These are phyloP conservation scores for Sechiopsis laciniata DNA, from an alignment of 306 rosid species.

Conservation along the genomic window DNA sequence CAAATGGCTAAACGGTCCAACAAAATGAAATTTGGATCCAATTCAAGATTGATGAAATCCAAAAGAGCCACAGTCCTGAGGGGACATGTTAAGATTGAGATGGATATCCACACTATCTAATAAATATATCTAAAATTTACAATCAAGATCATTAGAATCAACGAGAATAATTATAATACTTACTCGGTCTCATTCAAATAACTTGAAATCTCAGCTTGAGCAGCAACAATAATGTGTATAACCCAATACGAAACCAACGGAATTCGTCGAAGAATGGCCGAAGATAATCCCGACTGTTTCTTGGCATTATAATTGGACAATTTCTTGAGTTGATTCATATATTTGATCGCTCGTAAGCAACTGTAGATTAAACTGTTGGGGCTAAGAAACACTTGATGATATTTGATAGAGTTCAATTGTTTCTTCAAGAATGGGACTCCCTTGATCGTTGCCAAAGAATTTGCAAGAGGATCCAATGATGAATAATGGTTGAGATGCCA, in stretches of 20 bases:
- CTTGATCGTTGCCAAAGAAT: conserved; percentile 1
- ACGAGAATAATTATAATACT: background rate
- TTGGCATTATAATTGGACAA: background rate
- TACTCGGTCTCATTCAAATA: background rate
- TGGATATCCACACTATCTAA: too few species aligned
- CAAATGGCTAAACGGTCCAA: too few species aligned
- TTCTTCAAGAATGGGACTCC: background rate
- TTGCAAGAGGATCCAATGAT: background rate
- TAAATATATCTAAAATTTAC: too few species aligned
- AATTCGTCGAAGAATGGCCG: background rate
- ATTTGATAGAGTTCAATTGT: background rate
- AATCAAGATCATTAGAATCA: too few species aligned
- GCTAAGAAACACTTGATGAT: background rate
- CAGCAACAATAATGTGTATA: conserved; percentile 8
- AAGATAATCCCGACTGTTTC: background rate
- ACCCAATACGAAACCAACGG: background rate
- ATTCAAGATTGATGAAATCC: too few species aligned
- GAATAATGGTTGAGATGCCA: conserved; percentile 18
- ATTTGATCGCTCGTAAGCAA: background rate
- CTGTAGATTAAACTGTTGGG: background rate
- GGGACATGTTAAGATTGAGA: too few species aligned
- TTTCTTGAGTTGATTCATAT: background rate
- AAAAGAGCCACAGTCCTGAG: too few species aligned
- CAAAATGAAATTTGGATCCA: too few species aligned
- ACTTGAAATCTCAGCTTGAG: background rate